A percentile compares a stretch with the other conserved stretches of the same genome.
Conservation (phyloP, 2,329 filamentous ascomycete genomes). For the Aaosphaeria pasadenensis region DNA sequence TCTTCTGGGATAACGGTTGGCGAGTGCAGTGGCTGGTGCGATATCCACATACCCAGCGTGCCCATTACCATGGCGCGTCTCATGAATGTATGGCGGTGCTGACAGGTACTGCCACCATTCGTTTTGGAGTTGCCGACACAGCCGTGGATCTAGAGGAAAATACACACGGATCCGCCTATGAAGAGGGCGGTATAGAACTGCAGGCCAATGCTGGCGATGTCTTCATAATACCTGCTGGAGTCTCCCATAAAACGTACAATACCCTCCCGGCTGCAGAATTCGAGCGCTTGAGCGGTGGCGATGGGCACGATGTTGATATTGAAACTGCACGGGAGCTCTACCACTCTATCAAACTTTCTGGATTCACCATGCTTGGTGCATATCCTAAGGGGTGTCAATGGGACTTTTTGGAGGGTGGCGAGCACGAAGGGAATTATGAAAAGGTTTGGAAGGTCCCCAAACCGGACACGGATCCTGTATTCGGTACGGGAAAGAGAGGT, state of each 20-base stretch:
- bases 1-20: slow-evolving; percentile 52
- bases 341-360: slow-evolving; percentile 34
- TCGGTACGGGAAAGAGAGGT: slow-evolving; percentile 40
- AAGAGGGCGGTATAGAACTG: slow-evolving; percentile 51
- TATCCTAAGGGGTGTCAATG: slow-evolving; percentile 50
- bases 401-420: slow-evolving; percentile 51
- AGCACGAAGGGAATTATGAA: slow-evolving; percentile 41
- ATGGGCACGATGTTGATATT: slow-evolving; percentile 16
- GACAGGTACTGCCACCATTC: slow-evolving; percentile 51
- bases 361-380: slow-evolving; percentile 58
- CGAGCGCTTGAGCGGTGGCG: background rate
- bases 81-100: slow-evolving; percentile 60
- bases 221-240: slow-evolving; percentile 57
- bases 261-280: slow-evolving; percentile 28
- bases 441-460: slow-evolving; percentile 46
- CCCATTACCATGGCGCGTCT: slow-evolving; percentile 56
- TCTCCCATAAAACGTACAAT: slow-evolving; percentile 54
- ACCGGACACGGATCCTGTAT: slow-evolving; percentile 48
- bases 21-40: slow-evolving; percentile 55
- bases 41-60: slow-evolving; percentile 53
- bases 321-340: slow-evolving; percentile 28
- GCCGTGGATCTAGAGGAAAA: slow-evolving; percentile 37
- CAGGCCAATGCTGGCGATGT: slow-evolving; percentile 53
- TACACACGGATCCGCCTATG: slow-evolving; percentile 36
- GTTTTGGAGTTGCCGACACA: slow-evolving; percentile 55